Evolutionary conservation across 768 basidiomycete species (phyloP).

Genomic region (Boletus sp.): DNA sequence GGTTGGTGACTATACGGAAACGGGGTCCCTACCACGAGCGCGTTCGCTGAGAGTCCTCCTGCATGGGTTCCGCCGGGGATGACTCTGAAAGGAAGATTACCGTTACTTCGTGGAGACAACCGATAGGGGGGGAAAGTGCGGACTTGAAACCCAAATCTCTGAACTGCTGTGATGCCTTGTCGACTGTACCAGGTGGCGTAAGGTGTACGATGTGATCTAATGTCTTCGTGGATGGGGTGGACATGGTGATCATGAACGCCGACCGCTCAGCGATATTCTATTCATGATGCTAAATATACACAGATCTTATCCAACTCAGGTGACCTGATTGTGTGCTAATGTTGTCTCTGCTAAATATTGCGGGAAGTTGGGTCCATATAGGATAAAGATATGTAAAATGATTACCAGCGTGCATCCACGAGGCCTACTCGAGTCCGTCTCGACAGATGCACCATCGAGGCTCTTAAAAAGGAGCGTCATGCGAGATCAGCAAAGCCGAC

Average conservation of each 20-base stretch:
- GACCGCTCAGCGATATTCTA: neutral
- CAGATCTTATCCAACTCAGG: neutral
- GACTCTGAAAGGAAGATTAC: constrained; percentile 42
- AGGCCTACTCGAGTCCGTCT: constrained; percentile 2
- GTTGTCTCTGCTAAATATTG: neutral
- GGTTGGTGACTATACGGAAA: neutral
- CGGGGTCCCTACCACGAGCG: constrained; percentile 49
- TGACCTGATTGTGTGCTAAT: neutral
- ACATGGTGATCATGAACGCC: constrained; percentile 13
- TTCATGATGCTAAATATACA: neutral
- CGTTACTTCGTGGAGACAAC: neutral
- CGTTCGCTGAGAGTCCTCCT: constrained; percentile 60
- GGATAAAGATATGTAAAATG: neutral
- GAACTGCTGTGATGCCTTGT: constrained; percentile 49
- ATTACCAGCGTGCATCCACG: neutral
- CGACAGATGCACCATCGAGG: neutral
- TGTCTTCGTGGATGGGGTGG: constrained; percentile 36
- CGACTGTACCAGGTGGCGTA: constrained; percentile 59
- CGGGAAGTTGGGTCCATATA: neutral
- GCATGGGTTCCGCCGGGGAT: constrained; percentile 64
- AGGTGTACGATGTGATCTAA: constrained; percentile 73
- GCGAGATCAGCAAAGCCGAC: constrained; percentile 41
- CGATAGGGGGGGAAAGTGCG: constrained; percentile 7
- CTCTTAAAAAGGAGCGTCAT: constrained; percentile 1
- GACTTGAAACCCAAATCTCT: constrained; percentile 65